Conservation (phyloP, 306 rosid species). For the Oemleria cerasiformis region DNA sequence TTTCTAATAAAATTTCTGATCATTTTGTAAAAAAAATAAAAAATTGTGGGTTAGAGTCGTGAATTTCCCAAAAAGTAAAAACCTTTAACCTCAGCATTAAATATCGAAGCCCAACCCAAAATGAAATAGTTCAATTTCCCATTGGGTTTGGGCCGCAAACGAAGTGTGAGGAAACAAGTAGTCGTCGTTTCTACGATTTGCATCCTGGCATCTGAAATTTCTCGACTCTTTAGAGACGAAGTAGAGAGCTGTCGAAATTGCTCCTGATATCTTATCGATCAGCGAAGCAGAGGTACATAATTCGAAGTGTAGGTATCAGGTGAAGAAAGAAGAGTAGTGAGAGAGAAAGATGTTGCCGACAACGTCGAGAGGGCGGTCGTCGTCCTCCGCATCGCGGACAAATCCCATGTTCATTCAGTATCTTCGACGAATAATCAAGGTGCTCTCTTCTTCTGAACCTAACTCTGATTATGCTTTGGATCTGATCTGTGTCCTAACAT, state of each 20-base stretch:
- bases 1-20: too few species aligned
- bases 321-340: background rate
- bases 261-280: conserved; percentile 42
- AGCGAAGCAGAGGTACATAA: background rate
- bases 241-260: conserved; percentile 17
- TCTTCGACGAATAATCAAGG: conserved; percentile 94
- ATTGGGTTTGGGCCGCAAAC: background rate
- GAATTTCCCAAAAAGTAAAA: too few species aligned
- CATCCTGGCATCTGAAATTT: conserved; percentile 22
- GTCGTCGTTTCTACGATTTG: conserved; percentile 27
- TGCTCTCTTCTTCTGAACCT: conserved; percentile 28
- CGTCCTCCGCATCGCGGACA: conserved; percentile 79
- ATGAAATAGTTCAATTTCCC: background rate
- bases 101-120: background rate
- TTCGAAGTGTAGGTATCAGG: background rate
- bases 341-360: conserved; percentile 75
- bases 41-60: too few species aligned
- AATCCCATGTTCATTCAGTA: conserved; percentile 80
- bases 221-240: background rate
- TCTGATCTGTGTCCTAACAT: conserved; percentile 34
- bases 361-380: conserved; percentile 72
- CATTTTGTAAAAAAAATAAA: too few species aligned
- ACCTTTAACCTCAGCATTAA: too few species aligned
- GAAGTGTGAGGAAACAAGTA: background rate
- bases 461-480: conserved; percentile 24